These are phyloP conservation scores for Prunus persica DNA, from an alignment of 306 rosid genomes.

Conservation along the genomic window DNA sequence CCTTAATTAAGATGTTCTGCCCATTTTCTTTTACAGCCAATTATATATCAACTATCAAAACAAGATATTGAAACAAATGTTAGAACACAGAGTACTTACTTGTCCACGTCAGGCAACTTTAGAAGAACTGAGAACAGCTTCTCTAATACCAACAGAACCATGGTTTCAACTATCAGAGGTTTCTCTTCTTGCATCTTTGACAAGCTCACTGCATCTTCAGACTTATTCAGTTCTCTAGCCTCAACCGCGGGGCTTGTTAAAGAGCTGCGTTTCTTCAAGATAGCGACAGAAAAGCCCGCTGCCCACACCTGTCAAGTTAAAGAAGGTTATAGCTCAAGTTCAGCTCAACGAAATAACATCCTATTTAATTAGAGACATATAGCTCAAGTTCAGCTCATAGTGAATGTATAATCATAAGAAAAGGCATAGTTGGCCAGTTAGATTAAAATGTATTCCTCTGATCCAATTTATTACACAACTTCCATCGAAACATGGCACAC, in stretches of 20 bases:
- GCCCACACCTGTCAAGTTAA: slow-evolving; percentile 74
- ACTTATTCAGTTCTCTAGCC: slow-evolving; percentile 22
- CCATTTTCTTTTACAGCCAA: not conserved
- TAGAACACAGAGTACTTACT: slow-evolving; percentile 35
- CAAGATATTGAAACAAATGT: not conserved
- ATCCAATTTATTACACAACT: not conserved
- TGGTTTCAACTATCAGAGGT: slow-evolving; percentile 40
- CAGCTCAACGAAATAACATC: not conserved
- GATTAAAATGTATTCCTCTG: not conserved
- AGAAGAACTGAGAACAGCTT: slow-evolving; percentile 57
- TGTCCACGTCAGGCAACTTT: slow-evolving; percentile 58
- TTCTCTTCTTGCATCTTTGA: slow-evolving; percentile 42
- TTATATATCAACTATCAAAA: not conserved
- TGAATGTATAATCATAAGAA: not conserved
- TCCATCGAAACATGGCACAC: not conserved
- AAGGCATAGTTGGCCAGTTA: not conserved
- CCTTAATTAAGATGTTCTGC: not conserved
- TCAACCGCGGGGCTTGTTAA: slow-evolving; percentile 24
- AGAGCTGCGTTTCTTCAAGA: slow-evolving; percentile 65
- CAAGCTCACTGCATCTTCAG: slow-evolving; percentile 29
- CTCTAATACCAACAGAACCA: slow-evolving; percentile 52
- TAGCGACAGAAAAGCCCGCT: slow-evolving; percentile 80
- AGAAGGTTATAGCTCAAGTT: not conserved
- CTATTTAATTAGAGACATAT: not conserved
- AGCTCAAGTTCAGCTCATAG: not conserved